Percentiles rank a stretch among this genome's conserved stretches.
These are phyloP conservation scores for Plectosphaerella sp. DNA, from an alignment of 2,329 filamentous ascomycete genomes.

Conservation along the genomic window DNA sequence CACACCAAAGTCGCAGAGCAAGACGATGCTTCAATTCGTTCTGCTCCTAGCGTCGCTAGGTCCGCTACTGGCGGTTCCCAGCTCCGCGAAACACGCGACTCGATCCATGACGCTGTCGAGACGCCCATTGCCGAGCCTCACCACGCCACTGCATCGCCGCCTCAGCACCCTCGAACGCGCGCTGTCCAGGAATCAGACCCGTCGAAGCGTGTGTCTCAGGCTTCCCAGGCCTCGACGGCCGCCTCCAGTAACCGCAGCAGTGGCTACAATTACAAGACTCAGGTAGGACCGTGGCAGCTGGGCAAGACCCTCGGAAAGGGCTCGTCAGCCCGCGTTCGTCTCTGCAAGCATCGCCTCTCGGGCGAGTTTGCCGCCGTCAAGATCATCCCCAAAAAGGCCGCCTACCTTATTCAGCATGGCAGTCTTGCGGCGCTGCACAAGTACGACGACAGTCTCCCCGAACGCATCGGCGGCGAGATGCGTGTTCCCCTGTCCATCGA, in stretches of 20 bases:
- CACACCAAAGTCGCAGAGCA: slow-evolving; percentile 22
- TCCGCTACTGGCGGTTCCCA: not conserved
- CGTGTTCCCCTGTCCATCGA: slow-evolving; percentile 86
- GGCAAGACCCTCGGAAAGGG: slow-evolving; percentile 87
- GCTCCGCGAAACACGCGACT: not conserved
- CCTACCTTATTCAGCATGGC: slow-evolving; percentile 75
- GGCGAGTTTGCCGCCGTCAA: slow-evolving; percentile 87
- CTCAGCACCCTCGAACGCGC: slow-evolving; percentile 15
- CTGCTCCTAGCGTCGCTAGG: not conserved
- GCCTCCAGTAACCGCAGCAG: slow-evolving; percentile 32
- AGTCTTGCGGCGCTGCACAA: slow-evolving; percentile 81
- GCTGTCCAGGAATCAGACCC: slow-evolving; percentile 22
- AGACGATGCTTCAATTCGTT: not conserved
- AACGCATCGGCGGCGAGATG: slow-evolving; percentile 55
- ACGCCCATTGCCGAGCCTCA: not conserved
- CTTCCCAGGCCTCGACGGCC: slow-evolving; percentile 31
- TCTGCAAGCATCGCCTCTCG: slow-evolving; percentile 76
- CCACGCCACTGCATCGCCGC: slow-evolving; percentile 1
- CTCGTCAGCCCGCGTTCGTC: slow-evolving; percentile 80
- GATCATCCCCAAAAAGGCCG: slow-evolving; percentile 83
- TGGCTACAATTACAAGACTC: slow-evolving; percentile 53
- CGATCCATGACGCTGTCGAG: not conserved
- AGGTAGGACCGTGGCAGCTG: slow-evolving; percentile 91
- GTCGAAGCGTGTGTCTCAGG: slow-evolving; percentile 32
- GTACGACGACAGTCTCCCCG: slow-evolving; percentile 56